Evolutionary conservation across 2,329 filamentous ascomycete genomes (phyloP).

Genomic region (Fusarium circinatum): DNA sequence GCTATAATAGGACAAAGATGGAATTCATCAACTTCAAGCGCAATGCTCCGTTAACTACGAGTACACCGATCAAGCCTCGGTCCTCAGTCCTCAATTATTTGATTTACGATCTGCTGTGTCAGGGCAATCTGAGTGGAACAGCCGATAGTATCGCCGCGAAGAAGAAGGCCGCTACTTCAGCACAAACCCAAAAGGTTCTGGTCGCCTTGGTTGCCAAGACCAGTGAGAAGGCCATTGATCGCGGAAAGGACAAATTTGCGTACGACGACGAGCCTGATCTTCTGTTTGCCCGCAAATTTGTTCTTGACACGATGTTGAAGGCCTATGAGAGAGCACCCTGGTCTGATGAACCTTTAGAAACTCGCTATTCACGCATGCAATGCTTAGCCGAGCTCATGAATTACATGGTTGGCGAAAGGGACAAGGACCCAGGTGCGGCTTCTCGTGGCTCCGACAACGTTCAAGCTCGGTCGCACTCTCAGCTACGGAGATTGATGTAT

Average conservation of each 20-base stretch:
- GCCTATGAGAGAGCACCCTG: constrained; percentile 88
- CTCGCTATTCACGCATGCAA: constrained; percentile 88
- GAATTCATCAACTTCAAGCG: constrained; percentile 99
- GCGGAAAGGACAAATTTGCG: constrained; percentile 66
- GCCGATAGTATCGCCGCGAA: constrained; percentile 80
- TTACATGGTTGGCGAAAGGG: constrained; percentile 85
- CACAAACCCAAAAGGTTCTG: constrained; percentile 86
- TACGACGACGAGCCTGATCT: constrained; percentile 85
- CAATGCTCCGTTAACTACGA: constrained; percentile 83
- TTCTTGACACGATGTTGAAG: constrained; percentile 90
- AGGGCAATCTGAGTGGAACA: constrained; percentile 71
- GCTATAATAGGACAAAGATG: constrained; percentile 94
- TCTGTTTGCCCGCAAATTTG: constrained; percentile 92
- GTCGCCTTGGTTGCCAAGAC: constrained; percentile 91
- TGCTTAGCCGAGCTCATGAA: constrained; percentile 92
- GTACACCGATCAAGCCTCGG: constrained; percentile 92
- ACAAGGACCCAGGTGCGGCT: constrained; percentile 65
- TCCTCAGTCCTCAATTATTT: constrained; percentile 95
- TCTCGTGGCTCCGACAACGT: constrained; percentile 52
- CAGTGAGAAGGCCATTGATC: constrained; percentile 75
- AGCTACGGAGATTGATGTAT: constrained; percentile 95
- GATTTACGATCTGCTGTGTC: constrained; percentile 78
- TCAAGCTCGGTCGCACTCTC: constrained; percentile 73
- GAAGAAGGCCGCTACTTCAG: constrained; percentile 86
- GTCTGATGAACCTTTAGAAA: constrained; percentile 82